Conservation (phyloP, 352 stramenopile species). For the Paralagenidium karlingii region DNA sequence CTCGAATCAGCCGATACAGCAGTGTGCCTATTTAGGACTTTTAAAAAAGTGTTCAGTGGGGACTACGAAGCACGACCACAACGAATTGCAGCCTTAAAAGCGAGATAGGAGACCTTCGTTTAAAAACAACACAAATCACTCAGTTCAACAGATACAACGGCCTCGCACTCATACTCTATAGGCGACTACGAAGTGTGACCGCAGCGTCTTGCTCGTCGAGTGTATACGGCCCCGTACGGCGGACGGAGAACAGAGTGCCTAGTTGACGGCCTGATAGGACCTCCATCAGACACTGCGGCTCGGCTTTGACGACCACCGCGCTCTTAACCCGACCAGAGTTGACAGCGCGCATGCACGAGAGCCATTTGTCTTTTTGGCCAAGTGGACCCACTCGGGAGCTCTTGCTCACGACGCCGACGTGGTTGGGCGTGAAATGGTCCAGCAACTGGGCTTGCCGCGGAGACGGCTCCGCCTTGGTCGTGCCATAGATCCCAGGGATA, state of each 20-base stretch:
- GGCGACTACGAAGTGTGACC: too few relatives aligned
- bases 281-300: conserved; percentile 37
- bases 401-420: conserved; percentile 23
- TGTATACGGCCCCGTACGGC: conserved; percentile 14
- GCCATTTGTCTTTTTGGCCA: conserved; percentile 70
- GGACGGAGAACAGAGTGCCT: conserved; percentile 49
- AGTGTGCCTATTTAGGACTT: too few relatives aligned
- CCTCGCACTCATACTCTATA: too few relatives aligned
- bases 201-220: too few relatives aligned
- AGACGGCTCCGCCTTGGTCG: conserved; percentile 5
- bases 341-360: conserved; percentile 68
- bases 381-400: conserved; percentile 47
- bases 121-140: too few relatives aligned
- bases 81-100: too few relatives aligned
- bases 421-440: conserved; percentile 25
- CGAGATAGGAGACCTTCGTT: too few relatives aligned
- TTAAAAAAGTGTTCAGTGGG: too few relatives aligned
- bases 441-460: conserved; percentile 4
- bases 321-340: conserved; percentile 44
- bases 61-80: too few relatives aligned
- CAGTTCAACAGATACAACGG: too few relatives aligned
- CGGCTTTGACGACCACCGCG: conserved; percentile 53
- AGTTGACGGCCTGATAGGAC: conserved; percentile 56
- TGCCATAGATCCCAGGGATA: conserved; percentile 39
- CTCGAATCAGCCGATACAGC: too few relatives aligned